Percentiles rank a stretch among this genome's conserved stretches.
Conservation (phyloP, 345 rosid species). For the Gossypium stocksii region DNA sequence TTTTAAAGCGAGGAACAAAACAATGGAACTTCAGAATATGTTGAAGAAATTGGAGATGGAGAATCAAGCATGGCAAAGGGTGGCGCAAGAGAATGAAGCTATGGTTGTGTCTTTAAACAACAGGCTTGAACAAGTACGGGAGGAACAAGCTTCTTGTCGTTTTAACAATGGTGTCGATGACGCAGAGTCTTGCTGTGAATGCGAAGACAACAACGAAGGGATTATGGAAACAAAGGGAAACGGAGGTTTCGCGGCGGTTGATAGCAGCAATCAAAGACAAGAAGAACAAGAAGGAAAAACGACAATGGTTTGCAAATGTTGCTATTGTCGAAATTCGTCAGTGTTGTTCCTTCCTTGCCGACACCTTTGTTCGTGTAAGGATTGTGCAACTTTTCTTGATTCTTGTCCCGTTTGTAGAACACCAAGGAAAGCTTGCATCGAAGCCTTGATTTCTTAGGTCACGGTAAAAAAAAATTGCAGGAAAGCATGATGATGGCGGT, state of each 20-base stretch:
- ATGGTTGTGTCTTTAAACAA: constrained; percentile 43
- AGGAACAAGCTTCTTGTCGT: constrained; percentile 32
- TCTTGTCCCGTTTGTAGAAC: constrained; percentile 68
- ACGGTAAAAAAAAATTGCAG: constrained; percentile 19
- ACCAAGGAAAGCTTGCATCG: constrained; percentile 65
- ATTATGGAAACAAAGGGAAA: constrained; percentile 12
- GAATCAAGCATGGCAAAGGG: constrained; percentile 55
- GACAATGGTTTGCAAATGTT: constrained; percentile 43
- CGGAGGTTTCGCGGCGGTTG: not conserved
- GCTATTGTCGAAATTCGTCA: constrained; percentile 46
- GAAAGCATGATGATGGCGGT: constrained; percentile 13
- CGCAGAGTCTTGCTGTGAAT: constrained; percentile 53
- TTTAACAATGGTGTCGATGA: constrained; percentile 38
- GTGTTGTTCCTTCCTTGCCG: constrained; percentile 89
- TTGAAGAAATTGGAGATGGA: constrained; percentile 52
- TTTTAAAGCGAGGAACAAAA: constrained; percentile 38
- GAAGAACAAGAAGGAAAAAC: constrained; percentile 1
- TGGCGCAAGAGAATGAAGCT: constrained; percentile 56
- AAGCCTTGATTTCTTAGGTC: constrained; percentile 50
- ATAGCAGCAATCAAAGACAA: not conserved
- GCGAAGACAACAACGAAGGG: constrained; percentile 25
- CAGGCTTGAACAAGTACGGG: constrained; percentile 43
- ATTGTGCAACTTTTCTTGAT: constrained; percentile 51
- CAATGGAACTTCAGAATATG: constrained; percentile 51
- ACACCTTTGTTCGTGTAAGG: constrained; percentile 74